Evolutionary conservation across 345 rosid genomes (phyloP), one percentile per base, ranked within the genome.

Genomic region (Laguncularia racemosa): DNA sequence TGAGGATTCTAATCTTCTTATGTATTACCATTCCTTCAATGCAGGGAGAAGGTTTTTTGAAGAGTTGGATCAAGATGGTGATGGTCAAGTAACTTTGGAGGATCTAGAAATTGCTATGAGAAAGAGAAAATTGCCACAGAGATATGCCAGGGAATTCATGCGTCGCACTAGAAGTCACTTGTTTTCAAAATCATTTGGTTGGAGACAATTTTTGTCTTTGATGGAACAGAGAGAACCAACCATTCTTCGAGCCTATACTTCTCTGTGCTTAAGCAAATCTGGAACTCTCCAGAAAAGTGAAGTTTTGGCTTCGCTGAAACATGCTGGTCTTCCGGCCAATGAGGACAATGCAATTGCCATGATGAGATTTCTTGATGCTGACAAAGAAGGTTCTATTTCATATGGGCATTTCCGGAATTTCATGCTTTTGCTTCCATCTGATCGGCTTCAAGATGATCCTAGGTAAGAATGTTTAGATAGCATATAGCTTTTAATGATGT

Each of bases 201-300:
- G 97, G 99, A 93, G 85, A 78, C 99, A 87, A 64, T 93, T 93
- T 79, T 75, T 89, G 63, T 89, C 97, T 23, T 73, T 93, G 78
- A 93, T 93, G 99, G 99, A 93, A 72, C 99, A 89, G 81, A 88
- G 81, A 64, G 99, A 93, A 71, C 90, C 96, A 20, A 93, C 96
- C 45, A 89, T 93, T 69, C 96, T 93, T 68, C 95, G 96, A 63
- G 99, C 99, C 19, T 93, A 89, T 60, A 93, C 99, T 56, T 85
- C 97, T 67, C 84, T 93, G 5, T 89, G 99, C 70, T 77, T 89
- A 64, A 84, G 82, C 82, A 82, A 93, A 73, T 93, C 92, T 50
- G 99, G 99, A 58, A 93, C 99, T 28, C 87, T 93, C 23, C 82
- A 93, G 75, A 93, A 85, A 77, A 93, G 99, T 76, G 95, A 87